Conservation (phyloP, 352 stramenopile genomes). For the Hyaloperonospora arabidopsidis region DNA sequence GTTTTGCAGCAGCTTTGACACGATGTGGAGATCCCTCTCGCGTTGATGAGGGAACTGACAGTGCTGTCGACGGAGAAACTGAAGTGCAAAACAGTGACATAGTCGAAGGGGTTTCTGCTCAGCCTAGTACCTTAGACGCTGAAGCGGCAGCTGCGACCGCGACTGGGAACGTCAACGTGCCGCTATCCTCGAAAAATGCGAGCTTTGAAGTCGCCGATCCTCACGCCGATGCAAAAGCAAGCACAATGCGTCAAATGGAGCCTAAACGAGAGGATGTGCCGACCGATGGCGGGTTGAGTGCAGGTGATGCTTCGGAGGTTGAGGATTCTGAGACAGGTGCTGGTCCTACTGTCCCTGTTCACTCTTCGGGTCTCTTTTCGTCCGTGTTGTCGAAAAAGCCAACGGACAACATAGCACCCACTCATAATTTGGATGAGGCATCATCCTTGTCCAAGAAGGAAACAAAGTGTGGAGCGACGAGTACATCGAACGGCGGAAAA, state of each 20-base stretch:
- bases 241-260: not conserved
- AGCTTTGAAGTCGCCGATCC: slow-evolving; percentile 10
- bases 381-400: slow-evolving; percentile 21
- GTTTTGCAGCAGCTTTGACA: not conserved
- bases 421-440: not conserved
- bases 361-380: slow-evolving; percentile 13
- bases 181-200: slow-evolving; percentile 14
- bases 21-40: not conserved
- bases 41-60: not conserved
- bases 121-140: not conserved
- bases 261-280: not conserved
- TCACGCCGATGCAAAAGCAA: slow-evolving; percentile 1
- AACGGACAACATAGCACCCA: not conserved
- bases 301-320: not conserved
- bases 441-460: slow-evolving; percentile 2
- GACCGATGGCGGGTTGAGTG: not conserved
- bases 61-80: not conserved
- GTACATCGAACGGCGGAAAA: not conserved
- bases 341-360: slow-evolving; percentile 3
- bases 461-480: slow-evolving; percentile 6
- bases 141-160: too few species aligned
- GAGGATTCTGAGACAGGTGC: not conserved
- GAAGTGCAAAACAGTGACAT: not conserved
- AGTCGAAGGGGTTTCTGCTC: not conserved
- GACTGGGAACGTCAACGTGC: too few species aligned